These are phyloP conservation scores for Cercis canadensis DNA, from an alignment of 306 rosid genomes.

Conservation along the genomic window DNA sequence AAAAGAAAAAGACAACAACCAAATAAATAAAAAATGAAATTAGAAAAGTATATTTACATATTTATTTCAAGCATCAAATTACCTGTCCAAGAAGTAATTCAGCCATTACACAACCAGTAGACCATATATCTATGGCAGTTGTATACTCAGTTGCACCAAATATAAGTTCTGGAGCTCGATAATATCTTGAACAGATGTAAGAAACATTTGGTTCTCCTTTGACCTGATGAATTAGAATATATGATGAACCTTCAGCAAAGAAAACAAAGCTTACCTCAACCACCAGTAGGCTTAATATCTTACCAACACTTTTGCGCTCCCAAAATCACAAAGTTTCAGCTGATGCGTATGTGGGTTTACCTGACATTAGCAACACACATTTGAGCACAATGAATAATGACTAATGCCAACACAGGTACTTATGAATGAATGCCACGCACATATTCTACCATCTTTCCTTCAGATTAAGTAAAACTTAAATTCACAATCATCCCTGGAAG, in stretches of 20 bases:
- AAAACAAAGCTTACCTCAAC: conserved; percentile 28
- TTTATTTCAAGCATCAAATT: conserved; percentile 36
- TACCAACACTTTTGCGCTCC: conserved; percentile 97
- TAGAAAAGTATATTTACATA: background rate
- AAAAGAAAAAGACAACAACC: conserved; percentile 22
- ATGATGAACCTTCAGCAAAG: conserved; percentile 27
- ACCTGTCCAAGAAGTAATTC: conserved; percentile 99
- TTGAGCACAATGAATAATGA: conserved; percentile 37
- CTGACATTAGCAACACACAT: conserved; percentile 55
- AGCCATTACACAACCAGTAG: conserved; percentile 99
- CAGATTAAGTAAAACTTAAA: conserved; percentile 16
- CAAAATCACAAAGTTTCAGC: conserved; percentile 96
- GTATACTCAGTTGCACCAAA: conserved; percentile 99
- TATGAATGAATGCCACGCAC: background rate
- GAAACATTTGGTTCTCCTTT: conserved; percentile 99
- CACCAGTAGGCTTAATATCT: conserved; percentile 45
- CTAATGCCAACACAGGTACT: conserved; percentile 14
- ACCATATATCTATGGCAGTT: conserved; percentile 98
- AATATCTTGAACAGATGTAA: conserved; percentile 97
- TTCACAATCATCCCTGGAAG: conserved; percentile 3
- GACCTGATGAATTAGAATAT: conserved; percentile 66
- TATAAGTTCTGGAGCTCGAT: conserved; percentile 98
- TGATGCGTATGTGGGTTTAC: conserved; percentile 99
- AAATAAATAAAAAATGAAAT: conserved; percentile 2
- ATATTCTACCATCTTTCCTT: conserved; percentile 27